Evolutionary conservation across 2,329 filamentous ascomycete genomes (phyloP).

Genomic region (Kalmusia sp.): DNA sequence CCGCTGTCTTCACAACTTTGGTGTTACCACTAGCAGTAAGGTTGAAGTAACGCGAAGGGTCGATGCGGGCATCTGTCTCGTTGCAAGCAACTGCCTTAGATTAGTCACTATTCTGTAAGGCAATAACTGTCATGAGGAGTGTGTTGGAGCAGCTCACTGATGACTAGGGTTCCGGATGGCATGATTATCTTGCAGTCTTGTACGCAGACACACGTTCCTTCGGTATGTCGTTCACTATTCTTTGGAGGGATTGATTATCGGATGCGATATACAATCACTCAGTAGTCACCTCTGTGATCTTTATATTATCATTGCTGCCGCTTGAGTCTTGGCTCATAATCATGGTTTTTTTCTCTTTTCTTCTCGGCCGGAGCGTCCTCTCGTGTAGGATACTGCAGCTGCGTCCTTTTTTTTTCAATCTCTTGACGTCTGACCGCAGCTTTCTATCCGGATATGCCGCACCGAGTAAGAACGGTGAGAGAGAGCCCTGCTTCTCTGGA

Average conservation of each 20-base stretch:
- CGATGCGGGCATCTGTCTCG: slow-evolving; percentile 19
- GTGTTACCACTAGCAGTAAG: slow-evolving; percentile 20
- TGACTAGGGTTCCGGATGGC: slow-evolving; percentile 11
- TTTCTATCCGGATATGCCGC: background rate
- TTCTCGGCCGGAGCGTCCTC: background rate
- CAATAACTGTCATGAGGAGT: background rate
- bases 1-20: slow-evolving; percentile 23
- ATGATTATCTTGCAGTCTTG: background rate
- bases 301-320: background rate
- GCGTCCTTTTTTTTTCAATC: background rate
- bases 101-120: background rate
- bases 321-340: background rate
- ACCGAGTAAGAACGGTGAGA: no score
- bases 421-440: background rate
- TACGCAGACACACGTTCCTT: background rate
- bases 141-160: slow-evolving; percentile 12
- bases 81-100: slow-evolving; percentile 21
- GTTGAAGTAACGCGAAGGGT: slow-evolving; percentile 30
- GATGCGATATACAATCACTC: background rate
- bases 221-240: background rate
- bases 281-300: background rate
- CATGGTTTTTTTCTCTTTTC: background rate
- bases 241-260: background rate
- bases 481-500: no score
- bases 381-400: background rate